Evolutionary conservation across 1,284 basidiomycete genomes (phyloP).

Genomic region (Gomphus sp.): DNA sequence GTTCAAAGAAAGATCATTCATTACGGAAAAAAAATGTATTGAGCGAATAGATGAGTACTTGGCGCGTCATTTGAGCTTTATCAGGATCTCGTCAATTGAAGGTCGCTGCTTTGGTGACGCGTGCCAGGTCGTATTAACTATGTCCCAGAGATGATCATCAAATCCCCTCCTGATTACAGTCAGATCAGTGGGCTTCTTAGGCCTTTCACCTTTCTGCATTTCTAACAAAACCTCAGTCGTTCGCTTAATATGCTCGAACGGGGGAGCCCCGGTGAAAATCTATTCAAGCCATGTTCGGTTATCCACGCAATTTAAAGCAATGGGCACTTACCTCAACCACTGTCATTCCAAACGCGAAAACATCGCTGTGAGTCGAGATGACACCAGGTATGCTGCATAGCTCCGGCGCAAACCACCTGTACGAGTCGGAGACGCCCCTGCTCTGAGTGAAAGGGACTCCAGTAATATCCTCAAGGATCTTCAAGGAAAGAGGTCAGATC

Average conservation of each 20-base stretch:
- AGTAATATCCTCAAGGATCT: conserved; percentile 48
- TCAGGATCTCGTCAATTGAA: conserved; percentile 27
- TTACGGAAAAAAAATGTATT: background rate
- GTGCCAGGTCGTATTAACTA: conserved; percentile 38
- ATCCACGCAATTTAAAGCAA: background rate
- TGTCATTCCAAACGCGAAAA: conserved; percentile 48
- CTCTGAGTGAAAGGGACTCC: conserved; percentile 46
- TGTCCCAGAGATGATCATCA: conserved; percentile 35
- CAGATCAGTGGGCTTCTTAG: conserved; percentile 29
- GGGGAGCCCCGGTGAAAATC: conserved; percentile 42
- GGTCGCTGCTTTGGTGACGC: conserved; percentile 26
- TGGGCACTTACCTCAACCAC: conserved; percentile 35
- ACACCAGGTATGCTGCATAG: conserved; percentile 39
- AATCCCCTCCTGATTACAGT: conserved; percentile 33
- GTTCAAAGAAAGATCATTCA: too few species aligned
- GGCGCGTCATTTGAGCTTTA: background rate
- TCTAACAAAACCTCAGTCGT: conserved; percentile 40
- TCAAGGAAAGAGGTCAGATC: conserved; percentile 6
- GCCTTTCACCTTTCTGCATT: conserved; percentile 31
- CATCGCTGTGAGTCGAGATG: conserved; percentile 38
- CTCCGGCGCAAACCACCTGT: conserved; percentile 46
- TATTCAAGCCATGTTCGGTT: conserved; percentile 14
- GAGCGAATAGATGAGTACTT: too few species aligned
- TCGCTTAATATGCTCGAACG: conserved; percentile 36
- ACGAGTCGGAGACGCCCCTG: conserved; percentile 36